Conservation (phyloP, 495 filamentous ascomycete species). For the Penicillium macrosclerotiorum region DNA sequence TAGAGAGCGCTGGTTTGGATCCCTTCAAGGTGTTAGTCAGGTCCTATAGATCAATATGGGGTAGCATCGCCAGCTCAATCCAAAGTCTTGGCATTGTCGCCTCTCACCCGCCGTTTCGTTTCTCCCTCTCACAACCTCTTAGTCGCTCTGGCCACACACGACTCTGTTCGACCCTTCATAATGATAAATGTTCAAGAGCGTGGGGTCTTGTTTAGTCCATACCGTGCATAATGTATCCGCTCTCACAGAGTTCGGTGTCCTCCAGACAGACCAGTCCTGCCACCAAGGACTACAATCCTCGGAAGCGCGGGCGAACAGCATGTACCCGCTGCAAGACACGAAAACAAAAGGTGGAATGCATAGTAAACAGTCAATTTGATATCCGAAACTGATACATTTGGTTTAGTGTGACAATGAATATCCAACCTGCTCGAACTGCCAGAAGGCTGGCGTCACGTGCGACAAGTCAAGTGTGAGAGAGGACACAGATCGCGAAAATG, state of each 20-base stretch:
- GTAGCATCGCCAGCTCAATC: no score
- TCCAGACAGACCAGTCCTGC: constrained; percentile 23
- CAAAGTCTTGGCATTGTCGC: constrained; percentile 11
- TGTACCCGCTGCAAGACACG: constrained; percentile 52
- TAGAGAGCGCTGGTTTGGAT: no score
- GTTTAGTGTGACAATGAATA: constrained; percentile 44
- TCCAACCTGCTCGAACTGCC: constrained; percentile 51
- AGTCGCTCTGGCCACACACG: background rate
- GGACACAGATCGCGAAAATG: constrained; percentile 42
- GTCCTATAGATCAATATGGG: no score
- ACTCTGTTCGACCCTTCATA: constrained; percentile 4
- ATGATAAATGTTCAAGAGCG: no score
- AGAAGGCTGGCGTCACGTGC: constrained; percentile 45
- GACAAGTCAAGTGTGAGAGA: constrained; percentile 47
- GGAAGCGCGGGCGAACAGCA: constrained; percentile 51
- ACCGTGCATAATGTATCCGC: constrained; percentile 21
- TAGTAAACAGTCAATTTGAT: background rate
- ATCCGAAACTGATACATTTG: background rate
- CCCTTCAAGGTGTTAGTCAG: no score
- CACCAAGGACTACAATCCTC: constrained; percentile 40
- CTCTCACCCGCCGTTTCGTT: background rate
- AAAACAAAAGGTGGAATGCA: constrained; percentile 45
- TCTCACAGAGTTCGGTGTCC: constrained; percentile 12
- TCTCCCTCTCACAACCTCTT: constrained; percentile 1
- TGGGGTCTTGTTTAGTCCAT: no score